Evolutionary conservation across 2,329 filamentous ascomycete species (phyloP).

Genomic region (Cladosporium colombiae): DNA sequence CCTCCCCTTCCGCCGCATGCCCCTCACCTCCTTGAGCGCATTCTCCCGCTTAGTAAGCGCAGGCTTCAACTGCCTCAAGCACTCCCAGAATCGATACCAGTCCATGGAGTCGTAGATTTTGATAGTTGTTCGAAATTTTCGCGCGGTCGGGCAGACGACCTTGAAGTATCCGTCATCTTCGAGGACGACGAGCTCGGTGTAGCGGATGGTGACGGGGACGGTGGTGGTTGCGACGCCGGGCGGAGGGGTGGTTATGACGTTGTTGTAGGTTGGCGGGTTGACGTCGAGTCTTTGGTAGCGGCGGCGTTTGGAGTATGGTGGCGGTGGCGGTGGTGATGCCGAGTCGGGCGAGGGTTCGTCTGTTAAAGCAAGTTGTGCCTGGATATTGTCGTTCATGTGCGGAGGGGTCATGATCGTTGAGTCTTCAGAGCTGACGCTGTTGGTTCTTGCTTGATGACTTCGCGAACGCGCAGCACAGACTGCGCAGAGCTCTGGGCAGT

Average conservation of each 20-base stretch:
- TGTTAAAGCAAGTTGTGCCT: not conserved
- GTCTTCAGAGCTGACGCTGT: not conserved
- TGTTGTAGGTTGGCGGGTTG: constrained; percentile 1
- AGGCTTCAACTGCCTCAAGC: constrained; percentile 7
- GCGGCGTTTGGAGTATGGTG: constrained; percentile 11
- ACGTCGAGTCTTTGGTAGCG: constrained; percentile 3
- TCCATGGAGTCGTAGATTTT: constrained; percentile 8
- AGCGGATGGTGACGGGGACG: constrained; percentile 5
- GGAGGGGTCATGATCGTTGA: not conserved
- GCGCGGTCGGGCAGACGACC: constrained; percentile 4
- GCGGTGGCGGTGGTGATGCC: not conserved
- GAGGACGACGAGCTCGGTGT: constrained; percentile 11
- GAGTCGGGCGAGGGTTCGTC: not conserved
- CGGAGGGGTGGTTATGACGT: not conserved
- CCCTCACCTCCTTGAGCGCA: constrained; percentile 5
- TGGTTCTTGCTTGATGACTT: constrained; percentile 1
- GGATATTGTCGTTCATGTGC: not conserved
- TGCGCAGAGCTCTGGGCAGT: constrained; percentile 7
- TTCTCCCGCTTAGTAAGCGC: not conserved
- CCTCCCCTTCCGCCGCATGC: not conserved
- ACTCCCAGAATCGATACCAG: constrained; percentile 11
- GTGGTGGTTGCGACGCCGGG: not conserved
- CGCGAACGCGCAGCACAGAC: not conserved
- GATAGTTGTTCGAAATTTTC: not conserved
- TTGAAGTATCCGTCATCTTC: constrained; percentile 16